Percentiles rank a stretch among this genome's conserved stretches.
phyloP scores from a whole-genome alignment of 2,329 filamentous ascomycete genomes.

The Elsinoe australis region DNA sequence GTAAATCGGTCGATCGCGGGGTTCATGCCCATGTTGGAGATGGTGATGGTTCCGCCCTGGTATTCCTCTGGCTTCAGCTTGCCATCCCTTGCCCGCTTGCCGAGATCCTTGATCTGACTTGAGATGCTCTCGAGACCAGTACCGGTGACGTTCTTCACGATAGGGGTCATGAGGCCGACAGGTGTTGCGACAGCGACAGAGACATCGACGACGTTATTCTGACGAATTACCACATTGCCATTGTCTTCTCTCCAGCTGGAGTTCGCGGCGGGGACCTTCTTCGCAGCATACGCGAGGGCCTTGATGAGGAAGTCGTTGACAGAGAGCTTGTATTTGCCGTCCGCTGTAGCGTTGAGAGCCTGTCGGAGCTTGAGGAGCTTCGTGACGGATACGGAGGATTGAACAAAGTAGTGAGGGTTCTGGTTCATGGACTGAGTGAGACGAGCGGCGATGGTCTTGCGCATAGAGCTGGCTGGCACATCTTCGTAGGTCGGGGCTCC shows the following conservation, averaged over 20 bases:
- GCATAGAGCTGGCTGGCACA: conserved; percentile 80
- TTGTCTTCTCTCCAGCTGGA: conserved; percentile 80
- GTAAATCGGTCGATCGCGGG: conserved; percentile 91
- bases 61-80: conserved; percentile 99
- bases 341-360: conserved; percentile 78
- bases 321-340: conserved; percentile 98
- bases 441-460: conserved; percentile 91
- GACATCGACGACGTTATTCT: conserved; percentile 88
- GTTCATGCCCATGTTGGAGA: conserved; percentile 99
- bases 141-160: conserved; percentile 80
- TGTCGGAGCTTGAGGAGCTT: conserved; percentile 95
- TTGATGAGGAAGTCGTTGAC: conserved; percentile 99
- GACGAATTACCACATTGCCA: conserved; percentile 72
- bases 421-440: conserved; percentile 82
- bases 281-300: conserved; percentile 77
- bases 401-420: conserved; percentile 98
- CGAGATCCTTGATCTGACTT: conserved; percentile 84
- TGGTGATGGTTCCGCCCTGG: conserved; percentile 97
- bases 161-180: conserved; percentile 90
- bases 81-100: conserved; percentile 89
- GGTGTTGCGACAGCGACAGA: conserved; percentile 94
- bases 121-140: conserved; percentile 87
- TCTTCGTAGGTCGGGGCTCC: conserved; percentile 68
- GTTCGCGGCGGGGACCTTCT: conserved; percentile 93
- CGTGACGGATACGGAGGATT: conserved; percentile 77